phyloP scores from a whole-genome alignment of 2,329 filamentous ascomycete genomes.

The Pyrenochaeta sp. region DNA sequence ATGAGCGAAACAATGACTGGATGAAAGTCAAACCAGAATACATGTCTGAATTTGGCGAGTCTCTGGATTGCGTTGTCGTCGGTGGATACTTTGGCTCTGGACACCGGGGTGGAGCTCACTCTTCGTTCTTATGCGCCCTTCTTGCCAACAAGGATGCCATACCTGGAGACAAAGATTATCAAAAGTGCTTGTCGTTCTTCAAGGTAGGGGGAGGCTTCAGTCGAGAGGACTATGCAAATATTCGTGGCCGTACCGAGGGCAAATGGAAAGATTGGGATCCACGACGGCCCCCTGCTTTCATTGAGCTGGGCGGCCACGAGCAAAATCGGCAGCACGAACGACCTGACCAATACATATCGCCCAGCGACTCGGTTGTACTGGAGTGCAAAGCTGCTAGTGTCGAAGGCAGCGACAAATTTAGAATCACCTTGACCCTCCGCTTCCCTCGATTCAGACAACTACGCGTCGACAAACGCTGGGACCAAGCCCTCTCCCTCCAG shows the following conservation, averaged over 20 bases:
- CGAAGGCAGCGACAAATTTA: slow-evolving; percentile 77
- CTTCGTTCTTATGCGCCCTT: slow-evolving; percentile 90
- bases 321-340: slow-evolving; percentile 76
- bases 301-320: slow-evolving; percentile 75
- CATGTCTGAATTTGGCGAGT: slow-evolving; percentile 95
- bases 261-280: slow-evolving; percentile 91
- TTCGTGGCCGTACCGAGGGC: slow-evolving; percentile 83
- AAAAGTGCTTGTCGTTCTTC: slow-evolving; percentile 93
- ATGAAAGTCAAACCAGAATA: slow-evolving; percentile 99
- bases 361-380: slow-evolving; percentile 84
- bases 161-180: slow-evolving; percentile 61
- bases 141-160: slow-evolving; percentile 75
- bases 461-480: slow-evolving; percentile 84
- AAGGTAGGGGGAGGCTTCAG: slow-evolving; percentile 96
- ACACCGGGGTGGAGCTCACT: slow-evolving; percentile 79
- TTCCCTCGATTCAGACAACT: slow-evolving; percentile 90
- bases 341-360: slow-evolving; percentile 93
- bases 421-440: slow-evolving; percentile 77
- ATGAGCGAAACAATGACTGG: slow-evolving; percentile 94
- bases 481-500: slow-evolving; percentile 76
- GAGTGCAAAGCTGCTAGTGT: slow-evolving; percentile 88
- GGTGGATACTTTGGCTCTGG: slow-evolving; percentile 94
- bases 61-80: slow-evolving; percentile 86
- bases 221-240: slow-evolving; percentile 81
- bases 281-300: slow-evolving; percentile 76